phyloP scores from a whole-genome alignment of 2,329 filamentous ascomycete species.

The Aureobasidium subglaciale region DNA sequence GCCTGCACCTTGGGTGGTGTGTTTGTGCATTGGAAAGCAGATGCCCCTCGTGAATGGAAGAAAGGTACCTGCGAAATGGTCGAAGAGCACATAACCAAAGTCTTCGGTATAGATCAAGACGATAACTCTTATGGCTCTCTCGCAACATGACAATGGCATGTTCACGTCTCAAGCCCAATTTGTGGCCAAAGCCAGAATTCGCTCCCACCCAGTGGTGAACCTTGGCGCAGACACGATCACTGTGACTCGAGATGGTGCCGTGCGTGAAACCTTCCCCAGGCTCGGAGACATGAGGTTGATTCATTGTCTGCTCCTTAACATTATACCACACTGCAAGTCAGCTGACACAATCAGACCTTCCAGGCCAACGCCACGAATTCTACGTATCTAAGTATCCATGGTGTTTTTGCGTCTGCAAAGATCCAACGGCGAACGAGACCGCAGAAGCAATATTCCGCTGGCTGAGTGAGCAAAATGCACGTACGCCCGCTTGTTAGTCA shows the following conservation, averaged over 20 bases:
- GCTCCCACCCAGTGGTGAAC: not conserved
- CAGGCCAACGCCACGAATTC: not conserved
- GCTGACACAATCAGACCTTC: not conserved
- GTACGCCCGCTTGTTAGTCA: not conserved
- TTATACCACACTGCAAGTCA: not conserved
- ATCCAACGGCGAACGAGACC: not conserved
- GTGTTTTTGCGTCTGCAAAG: not conserved
- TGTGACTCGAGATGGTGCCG: no score
- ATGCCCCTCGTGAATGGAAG: not conserved
- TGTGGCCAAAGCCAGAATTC: not conserved
- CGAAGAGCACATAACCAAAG: conserved; percentile 10
- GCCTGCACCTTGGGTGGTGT: conserved; percentile 20
- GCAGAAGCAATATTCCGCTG: not conserved
- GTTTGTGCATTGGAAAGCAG: conserved; percentile 19
- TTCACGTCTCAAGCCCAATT: not conserved
- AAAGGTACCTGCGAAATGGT: conserved; percentile 14
- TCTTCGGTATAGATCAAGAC: conserved; percentile 1
- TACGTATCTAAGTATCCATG: not conserved
- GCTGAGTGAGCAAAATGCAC: conserved; percentile 4
- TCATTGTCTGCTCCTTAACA: not conserved
- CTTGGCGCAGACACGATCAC: not conserved
- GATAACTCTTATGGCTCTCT: not conserved
- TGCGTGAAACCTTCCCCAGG: no score
- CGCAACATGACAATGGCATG: not conserved
- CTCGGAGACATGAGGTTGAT: no score